Percentiles rank a stretch among this genome's conserved stretches.
Conservation (phyloP, 1,139 yeast genomes). For the Blastobotrys petasosporus region DNA sequence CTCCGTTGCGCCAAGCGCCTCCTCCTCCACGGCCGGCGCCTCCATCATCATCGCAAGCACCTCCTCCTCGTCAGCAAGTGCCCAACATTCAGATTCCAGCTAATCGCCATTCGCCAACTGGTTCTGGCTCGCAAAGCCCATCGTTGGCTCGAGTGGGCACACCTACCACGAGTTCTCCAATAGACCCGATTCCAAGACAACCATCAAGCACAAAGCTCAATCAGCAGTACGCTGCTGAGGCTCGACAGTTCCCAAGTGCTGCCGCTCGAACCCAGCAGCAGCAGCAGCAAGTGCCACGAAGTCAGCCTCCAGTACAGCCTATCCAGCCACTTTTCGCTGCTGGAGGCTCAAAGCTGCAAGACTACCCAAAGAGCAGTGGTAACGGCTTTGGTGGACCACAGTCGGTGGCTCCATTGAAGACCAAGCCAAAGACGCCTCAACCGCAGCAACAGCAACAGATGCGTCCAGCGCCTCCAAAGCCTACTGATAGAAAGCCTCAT, state of each 20-base stretch:
- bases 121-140: slow-evolving; percentile 6
- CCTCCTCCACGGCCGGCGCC: slow-evolving; percentile 21
- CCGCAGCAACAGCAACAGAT: slow-evolving; percentile 14
- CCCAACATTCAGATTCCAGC: slow-evolving; percentile 11
- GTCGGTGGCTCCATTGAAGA: slow-evolving; percentile 14
- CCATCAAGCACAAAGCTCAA: slow-evolving; percentile 20
- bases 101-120: not conserved
- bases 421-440: slow-evolving; percentile 13
- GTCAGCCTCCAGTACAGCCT: slow-evolving; percentile 10
- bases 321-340: slow-evolving; percentile 14
- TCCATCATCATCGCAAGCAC: slow-evolving; percentile 16
- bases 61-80: slow-evolving; percentile 4
- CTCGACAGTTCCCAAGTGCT: slow-evolving; percentile 18
- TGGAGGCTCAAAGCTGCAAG: slow-evolving; percentile 8
- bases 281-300: slow-evolving; percentile 8
- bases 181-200: slow-evolving; percentile 20
- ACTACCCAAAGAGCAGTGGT: slow-evolving; percentile 15
- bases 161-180: slow-evolving; percentile 11
- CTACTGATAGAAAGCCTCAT: slow-evolving; percentile 20
- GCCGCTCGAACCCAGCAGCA: slow-evolving; percentile 9
- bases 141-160: slow-evolving; percentile 1
- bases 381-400: slow-evolving; percentile 14
- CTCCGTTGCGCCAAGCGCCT: slow-evolving; percentile 30
- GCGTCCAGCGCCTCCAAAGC: slow-evolving; percentile 13
- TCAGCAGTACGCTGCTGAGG: slow-evolving; percentile 13